Conservation (phyloP, 345 rosid species). For the Aurinia saxatilis region DNA sequence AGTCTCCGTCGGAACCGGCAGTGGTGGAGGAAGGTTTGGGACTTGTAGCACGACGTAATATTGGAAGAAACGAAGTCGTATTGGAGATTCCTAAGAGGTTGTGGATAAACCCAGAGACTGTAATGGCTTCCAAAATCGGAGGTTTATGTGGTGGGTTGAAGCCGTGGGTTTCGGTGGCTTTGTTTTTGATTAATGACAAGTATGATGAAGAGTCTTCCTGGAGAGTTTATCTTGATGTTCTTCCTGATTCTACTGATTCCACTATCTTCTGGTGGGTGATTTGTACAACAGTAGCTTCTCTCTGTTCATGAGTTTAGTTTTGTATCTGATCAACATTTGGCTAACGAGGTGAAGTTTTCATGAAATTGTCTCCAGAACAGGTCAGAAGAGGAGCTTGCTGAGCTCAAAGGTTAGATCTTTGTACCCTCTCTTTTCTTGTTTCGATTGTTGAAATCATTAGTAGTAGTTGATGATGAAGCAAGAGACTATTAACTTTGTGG, state of each 20-base stretch:
- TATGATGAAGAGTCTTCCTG: constrained; percentile 48
- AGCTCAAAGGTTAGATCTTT: constrained; percentile 53
- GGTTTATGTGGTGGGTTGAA: constrained; percentile 59
- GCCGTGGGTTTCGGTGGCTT: constrained; percentile 86
- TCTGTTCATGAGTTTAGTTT: background rate
- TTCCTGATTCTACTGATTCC: constrained; percentile 70
- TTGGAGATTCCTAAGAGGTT: constrained; percentile 75
- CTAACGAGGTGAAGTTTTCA: constrained; percentile 31
- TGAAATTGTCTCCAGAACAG: constrained; percentile 77
- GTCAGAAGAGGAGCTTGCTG: constrained; percentile 92
- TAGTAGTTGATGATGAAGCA: background rate
- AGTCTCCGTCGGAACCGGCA: constrained; percentile 53
- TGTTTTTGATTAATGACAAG: constrained; percentile 78
- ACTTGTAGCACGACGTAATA: constrained; percentile 65
- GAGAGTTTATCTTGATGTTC: constrained; percentile 73
- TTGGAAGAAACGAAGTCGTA: constrained; percentile 71
- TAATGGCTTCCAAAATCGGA: constrained; percentile 74
- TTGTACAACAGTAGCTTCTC: background rate
- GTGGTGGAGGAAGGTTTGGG: constrained; percentile 68
- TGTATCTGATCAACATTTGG: background rate
- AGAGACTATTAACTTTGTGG: background rate
- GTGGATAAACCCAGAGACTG: constrained; percentile 84
- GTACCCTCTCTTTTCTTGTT: too few species aligned
- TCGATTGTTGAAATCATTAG: background rate
- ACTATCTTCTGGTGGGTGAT: constrained; percentile 78